Base-by-base conservation (phyloP, 192 early-diverging fungal species). In the Umbelopsis ramanniana region DNA sequence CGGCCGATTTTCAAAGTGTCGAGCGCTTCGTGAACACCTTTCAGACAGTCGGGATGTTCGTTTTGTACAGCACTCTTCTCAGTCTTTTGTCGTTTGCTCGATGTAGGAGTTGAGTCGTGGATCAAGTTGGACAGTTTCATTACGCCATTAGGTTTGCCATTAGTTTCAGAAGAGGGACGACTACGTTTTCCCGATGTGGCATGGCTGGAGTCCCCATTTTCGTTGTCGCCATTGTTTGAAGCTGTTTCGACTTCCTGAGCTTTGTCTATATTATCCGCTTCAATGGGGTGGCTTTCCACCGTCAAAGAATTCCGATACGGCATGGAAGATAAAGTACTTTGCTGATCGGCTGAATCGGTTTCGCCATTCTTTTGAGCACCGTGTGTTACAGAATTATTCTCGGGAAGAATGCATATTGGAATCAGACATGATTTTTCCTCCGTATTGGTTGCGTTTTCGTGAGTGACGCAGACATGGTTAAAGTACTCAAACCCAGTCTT, bases 401-500 rank as follows among this genome's bases (percentile, higher is more conserved):
- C 66, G 14, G 73, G 55, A 57, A 47, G 40, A 22, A 47, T 17
- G 9, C 76, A 78, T 38, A 78, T 69, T 17, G 76, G 76, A 46
- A 78, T 78, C 40, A 78, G 40, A 57, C 76, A 78, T 4, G 69
- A 23, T 52, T 74, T 78, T 67, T 72, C 76, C 19, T 50, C 46
- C 10, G 46, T 17, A 45, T 37, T 68, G 21, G 38, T 23, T 45
- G 46, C 6, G 19, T 68, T 71, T n/a, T 71, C 68, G 33, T 70
- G 69, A 6, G 73, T 45, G 14, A 52, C 47, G 40, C 76, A 78
- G 3, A 78, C 72, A 23, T 63, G 50, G 14, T 29, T 63, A 24
- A 74, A 78, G 23, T 78, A 78, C 10, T 73, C 57, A 11, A 71
- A 70, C 6, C 76, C 55, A 35, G 73, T 68, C 7, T 37, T 45